A percentile compares a stretch with the other conserved stretches of the same genome.
phyloP scores from a whole-genome alignment of 2,329 filamentous ascomycete species.

The Lecanosticta acicola region DNA sequence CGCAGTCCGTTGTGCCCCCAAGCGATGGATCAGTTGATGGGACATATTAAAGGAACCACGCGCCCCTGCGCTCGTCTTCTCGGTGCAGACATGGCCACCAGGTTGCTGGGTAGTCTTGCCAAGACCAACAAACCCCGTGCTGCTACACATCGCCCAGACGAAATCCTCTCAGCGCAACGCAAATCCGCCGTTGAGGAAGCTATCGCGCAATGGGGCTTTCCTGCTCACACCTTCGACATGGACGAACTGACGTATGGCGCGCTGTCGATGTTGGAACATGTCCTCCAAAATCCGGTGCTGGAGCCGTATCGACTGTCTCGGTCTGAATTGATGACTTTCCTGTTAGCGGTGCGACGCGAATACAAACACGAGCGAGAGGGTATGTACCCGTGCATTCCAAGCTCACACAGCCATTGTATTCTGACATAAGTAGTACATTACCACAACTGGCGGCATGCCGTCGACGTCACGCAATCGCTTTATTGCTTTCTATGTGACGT shows the following conservation, averaged over 20 bases:
- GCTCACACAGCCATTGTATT: background rate
- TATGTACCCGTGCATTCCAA: background rate
- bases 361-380: constrained; percentile 63
- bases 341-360: constrained; percentile 83
- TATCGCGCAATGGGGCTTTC: constrained; percentile 79
- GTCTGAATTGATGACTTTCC: constrained; percentile 69
- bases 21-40: constrained; percentile 28
- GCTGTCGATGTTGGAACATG: constrained; percentile 85
- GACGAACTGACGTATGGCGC: constrained; percentile 84
- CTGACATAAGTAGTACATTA: constrained; percentile 45
- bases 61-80: constrained; percentile 25
- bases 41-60: constrained; percentile 28
- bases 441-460: constrained; percentile 96
- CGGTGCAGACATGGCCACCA: constrained; percentile 29
- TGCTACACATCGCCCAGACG: constrained; percentile 44
- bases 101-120: constrained; percentile 27
- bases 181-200: constrained; percentile 55
- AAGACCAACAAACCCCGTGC: constrained; percentile 15
- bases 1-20: constrained; percentile 70
- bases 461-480: constrained; percentile 89
- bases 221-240: constrained; percentile 80
- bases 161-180: constrained; percentile 62
- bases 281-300: constrained; percentile 73
- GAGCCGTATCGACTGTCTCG: constrained; percentile 50
- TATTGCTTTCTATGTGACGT: constrained; percentile 81